Percentiles rank a stretch among this genome's conserved stretches.
Conservation (phyloP, 2,329 filamentous ascomycete species). For the Aspergillus melleus region DNA sequence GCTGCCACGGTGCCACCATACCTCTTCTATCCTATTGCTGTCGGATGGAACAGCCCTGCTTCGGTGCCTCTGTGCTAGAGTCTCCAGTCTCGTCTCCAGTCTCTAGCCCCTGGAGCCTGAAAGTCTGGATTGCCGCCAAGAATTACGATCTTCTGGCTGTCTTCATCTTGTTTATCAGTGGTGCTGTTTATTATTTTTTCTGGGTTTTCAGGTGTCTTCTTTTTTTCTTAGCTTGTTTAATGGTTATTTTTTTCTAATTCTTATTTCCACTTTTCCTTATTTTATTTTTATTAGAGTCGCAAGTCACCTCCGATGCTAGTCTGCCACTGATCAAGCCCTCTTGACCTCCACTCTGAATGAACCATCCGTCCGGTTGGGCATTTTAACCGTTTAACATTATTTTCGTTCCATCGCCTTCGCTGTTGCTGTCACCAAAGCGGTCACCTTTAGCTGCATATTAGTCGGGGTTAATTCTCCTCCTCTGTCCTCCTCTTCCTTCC, state of each 20-base stretch:
- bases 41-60: background rate
- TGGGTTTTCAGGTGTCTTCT: background rate
- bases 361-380: constrained; percentile 15
- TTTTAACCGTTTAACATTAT: constrained; percentile 19
- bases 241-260: background rate
- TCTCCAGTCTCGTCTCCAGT: background rate
- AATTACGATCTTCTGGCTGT: constrained; percentile 11
- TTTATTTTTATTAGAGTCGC: background rate
- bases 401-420: constrained; percentile 17
- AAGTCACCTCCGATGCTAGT: background rate
- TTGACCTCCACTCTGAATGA: constrained; percentile 19
- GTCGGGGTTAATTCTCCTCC: constrained; percentile 4
- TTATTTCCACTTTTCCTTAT: background rate
- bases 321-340: background rate
- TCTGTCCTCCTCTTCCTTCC: background rate
- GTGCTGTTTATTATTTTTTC: constrained; percentile 1
- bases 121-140: constrained; percentile 3
- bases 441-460: constrained; percentile 19
- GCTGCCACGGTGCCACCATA: background rate
- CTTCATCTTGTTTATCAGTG: constrained; percentile 1
- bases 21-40: background rate
- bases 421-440: constrained; percentile 16
- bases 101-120: background rate
- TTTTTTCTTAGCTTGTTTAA: background rate
- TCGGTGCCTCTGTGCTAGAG: too few species aligned